phyloP scores from a whole-genome alignment of 768 basidiomycete genomes.

The Tulasnella sp. region DNA sequence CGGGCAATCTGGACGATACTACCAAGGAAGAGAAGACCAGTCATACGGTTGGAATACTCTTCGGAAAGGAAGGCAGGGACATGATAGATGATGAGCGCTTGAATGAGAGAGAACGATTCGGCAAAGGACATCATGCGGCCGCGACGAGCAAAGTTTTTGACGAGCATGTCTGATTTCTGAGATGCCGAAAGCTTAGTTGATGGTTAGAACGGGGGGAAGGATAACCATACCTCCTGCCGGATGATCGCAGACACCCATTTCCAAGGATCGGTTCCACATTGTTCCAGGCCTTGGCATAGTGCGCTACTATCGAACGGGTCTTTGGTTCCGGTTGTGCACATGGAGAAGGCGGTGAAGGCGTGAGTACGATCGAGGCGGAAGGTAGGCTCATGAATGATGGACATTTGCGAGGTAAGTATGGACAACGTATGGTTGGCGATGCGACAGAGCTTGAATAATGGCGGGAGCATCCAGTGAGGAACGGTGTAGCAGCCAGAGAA shows the following conservation, averaged over 20 bases:
- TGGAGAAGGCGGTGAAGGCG: slow-evolving; percentile 28
- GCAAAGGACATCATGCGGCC: neutral
- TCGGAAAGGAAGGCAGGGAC: slow-evolving; percentile 25
- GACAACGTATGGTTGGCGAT: slow-evolving; percentile 28
- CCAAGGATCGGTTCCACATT: slow-evolving; percentile 1
- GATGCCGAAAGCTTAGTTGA: neutral
- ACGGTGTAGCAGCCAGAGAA: slow-evolving; percentile 28
- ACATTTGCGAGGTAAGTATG: slow-evolving; percentile 28
- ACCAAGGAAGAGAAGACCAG: slow-evolving; percentile 25
- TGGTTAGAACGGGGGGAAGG: neutral
- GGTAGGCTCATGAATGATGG: slow-evolving; percentile 29
- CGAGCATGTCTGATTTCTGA: slow-evolving; percentile 29
- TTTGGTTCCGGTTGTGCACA: slow-evolving; percentile 27
- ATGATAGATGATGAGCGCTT: slow-evolving; percentile 23
- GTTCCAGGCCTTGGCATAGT: neutral
- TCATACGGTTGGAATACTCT: slow-evolving; percentile 24
- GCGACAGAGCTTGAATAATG: slow-evolving; percentile 24
- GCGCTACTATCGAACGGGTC: neutral
- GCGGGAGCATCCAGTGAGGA: slow-evolving; percentile 28
- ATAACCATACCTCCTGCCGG: neutral
- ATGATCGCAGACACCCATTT: slow-evolving; percentile 4
- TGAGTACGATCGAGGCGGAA: slow-evolving; percentile 27
- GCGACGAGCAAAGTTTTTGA: slow-evolving; percentile 18
- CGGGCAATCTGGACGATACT: slow-evolving; percentile 28
- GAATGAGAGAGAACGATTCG: slow-evolving; percentile 24